phyloP scores from a whole-genome alignment of 345 rosid species.

The Gynandropsis gynandra region DNA sequence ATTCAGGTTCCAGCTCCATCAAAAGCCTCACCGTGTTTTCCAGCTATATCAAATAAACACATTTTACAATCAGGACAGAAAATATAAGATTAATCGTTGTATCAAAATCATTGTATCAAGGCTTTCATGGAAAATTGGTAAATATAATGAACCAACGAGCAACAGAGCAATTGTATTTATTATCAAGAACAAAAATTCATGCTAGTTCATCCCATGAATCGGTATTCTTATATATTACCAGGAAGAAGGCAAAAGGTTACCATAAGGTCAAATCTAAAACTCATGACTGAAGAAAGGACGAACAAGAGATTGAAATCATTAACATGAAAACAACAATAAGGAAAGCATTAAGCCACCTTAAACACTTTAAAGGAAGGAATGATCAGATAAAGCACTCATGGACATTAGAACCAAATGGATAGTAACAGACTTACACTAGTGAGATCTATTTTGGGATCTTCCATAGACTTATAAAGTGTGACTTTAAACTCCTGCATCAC shows the following conservation, averaged over 20 bases:
- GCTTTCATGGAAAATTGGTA: not conserved
- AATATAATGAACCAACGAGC: constrained; percentile 7
- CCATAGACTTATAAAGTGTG: constrained; percentile 87
- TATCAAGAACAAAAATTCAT: not conserved
- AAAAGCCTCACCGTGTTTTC: constrained; percentile 94
- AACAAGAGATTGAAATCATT: not conserved
- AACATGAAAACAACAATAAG: constrained; percentile 10
- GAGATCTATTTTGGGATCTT: constrained; percentile 89
- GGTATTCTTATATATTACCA: not conserved
- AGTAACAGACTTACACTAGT: constrained; percentile 50
- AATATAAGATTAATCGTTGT: constrained; percentile 11
- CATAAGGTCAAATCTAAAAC: constrained; percentile 2
- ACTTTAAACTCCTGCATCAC: constrained; percentile 96
- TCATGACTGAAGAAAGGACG: constrained; percentile 13
- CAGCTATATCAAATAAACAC: constrained; percentile 44
- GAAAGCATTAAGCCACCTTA: constrained; percentile 1
- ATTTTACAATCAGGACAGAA: constrained; percentile 10
- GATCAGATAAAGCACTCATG: constrained; percentile 14
- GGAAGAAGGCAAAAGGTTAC: not conserved
- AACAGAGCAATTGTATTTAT: constrained; percentile 13
- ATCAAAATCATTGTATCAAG: constrained; percentile 12
- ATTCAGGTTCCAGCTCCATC: constrained; percentile 96
- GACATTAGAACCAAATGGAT: constrained; percentile 4
- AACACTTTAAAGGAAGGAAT: not conserved
- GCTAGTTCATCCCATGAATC: not conserved